Evolutionary conservation across 768 basidiomycete genomes (phyloP).

Genomic region (Daedalea quercina): DNA sequence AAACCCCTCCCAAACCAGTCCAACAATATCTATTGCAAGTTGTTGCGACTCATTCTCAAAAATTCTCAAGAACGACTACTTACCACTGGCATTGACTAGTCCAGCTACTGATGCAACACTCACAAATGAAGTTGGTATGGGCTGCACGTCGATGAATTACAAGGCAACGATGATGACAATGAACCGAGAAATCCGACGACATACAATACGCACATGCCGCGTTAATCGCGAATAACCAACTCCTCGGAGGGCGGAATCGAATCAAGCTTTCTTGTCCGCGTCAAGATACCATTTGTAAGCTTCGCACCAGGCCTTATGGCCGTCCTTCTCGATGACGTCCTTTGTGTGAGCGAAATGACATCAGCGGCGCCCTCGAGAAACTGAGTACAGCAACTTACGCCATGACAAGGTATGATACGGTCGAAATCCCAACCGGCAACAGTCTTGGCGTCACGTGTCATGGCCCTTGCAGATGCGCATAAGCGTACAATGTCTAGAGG

Average conservation of each 20-base stretch:
- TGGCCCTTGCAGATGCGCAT: constrained; percentile 30
- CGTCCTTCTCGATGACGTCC: constrained; percentile 45
- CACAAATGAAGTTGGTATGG: no score
- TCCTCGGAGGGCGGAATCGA: constrained; percentile 1
- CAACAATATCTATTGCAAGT: no score
- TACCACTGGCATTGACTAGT: no score
- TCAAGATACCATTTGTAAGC: constrained; percentile 22
- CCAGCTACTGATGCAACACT: no score
- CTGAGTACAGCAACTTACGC: constrained; percentile 25
- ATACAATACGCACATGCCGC: no score
- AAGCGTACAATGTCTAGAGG: not conserved
- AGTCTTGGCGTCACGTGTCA: constrained; percentile 56
- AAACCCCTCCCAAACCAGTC: no score
- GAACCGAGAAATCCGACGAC: no score
- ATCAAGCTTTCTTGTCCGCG: not conserved
- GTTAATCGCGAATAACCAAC: no score
- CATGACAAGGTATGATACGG: constrained; percentile 70
- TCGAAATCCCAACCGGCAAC: constrained; percentile 72
- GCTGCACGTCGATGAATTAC: no score
- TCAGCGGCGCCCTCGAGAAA: not conserved
- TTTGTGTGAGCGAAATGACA: constrained; percentile 5
- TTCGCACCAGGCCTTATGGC: constrained; percentile 33
- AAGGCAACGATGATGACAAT: no score
- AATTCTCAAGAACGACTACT: no score
- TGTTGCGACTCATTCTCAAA: no score